These are phyloP conservation scores for Spathaspora jeffriesii DNA, from an alignment of 1,139 yeast species.

Conservation along the genomic window DNA sequence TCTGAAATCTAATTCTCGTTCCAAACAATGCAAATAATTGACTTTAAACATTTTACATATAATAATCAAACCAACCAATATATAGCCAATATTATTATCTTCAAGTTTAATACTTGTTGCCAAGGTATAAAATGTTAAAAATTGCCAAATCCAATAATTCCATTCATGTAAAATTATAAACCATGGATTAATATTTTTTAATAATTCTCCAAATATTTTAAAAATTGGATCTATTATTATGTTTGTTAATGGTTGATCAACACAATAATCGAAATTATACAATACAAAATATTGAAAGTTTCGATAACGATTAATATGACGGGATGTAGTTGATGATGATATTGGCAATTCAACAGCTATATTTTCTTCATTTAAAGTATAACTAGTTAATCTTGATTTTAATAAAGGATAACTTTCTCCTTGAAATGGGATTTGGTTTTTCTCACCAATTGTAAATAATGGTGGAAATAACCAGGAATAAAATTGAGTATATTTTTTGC, in stretches of 20 bases:
- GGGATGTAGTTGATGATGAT: conserved; percentile 1
- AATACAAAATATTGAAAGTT: conserved; percentile 20
- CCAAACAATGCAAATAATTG: conserved; percentile 17
- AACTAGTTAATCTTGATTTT: conserved; percentile 11
- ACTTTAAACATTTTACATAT: conserved; percentile 16
- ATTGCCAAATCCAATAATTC: conserved; percentile 12
- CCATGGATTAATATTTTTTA: conserved; percentile 8
- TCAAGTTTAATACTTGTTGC: conserved; percentile 1
- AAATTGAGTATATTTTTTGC: conserved; percentile 17
- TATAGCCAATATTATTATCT: not conserved
- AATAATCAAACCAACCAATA: conserved; percentile 5
- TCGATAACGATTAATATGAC: conserved; percentile 10
- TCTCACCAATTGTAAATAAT: conserved; percentile 15
- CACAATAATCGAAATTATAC: conserved; percentile 19
- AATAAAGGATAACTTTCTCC: conserved; percentile 12
- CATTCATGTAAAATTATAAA: conserved; percentile 12
- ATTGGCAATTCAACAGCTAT: not conserved
- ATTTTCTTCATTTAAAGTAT: conserved; percentile 7
- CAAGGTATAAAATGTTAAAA: conserved; percentile 7
- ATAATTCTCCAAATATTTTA: conserved; percentile 13
- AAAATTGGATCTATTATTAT: conserved; percentile 15
- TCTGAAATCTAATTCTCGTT: conserved; percentile 8
- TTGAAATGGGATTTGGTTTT: conserved; percentile 2
- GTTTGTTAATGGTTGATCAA: conserved; percentile 8
- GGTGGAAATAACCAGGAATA: conserved; percentile 27